Conservation (phyloP, 768 basidiomycete species). For the Tubosaeta brunneosetosa region DNA sequence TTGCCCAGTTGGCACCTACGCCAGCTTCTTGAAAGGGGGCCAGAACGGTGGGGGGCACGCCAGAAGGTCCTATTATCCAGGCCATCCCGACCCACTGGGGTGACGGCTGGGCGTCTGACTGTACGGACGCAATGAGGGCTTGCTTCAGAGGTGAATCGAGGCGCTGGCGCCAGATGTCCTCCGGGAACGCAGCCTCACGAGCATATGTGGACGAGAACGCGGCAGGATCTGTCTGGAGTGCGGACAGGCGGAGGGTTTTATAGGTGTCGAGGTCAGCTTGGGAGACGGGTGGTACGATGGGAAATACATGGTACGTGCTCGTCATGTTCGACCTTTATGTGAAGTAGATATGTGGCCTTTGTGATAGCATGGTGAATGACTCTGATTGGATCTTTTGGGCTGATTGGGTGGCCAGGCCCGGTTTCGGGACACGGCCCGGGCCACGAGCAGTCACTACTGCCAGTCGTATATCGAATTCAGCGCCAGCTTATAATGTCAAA, state of each 20-base stretch:
- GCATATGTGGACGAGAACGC: constrained; percentile 21
- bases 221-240: constrained; percentile 19
- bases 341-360: too few species aligned
- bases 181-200: constrained; percentile 18
- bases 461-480: too few species aligned
- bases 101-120: neutral
- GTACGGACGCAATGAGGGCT: constrained; percentile 15
- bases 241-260: constrained; percentile 19
- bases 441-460: too few species aligned
- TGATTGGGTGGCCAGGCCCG: neutral
- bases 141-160: constrained; percentile 10
- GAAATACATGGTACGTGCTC: constrained; percentile 1
- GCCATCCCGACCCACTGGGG: constrained; percentile 22
- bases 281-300: constrained; percentile 13
- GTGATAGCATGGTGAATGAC: too few species aligned
- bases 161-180: constrained; percentile 21
- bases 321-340: neutral
- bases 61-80: constrained; percentile 12
- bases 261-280: constrained; percentile 23
- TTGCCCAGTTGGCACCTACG: constrained; percentile 12
- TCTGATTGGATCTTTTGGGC: too few species aligned
- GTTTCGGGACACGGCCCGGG: neutral
- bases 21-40: constrained; percentile 14
- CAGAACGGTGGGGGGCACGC: neutral
- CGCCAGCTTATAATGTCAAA: too few species aligned